Percentiles rank a stretch among this genome's conserved stretches.
Conservation (phyloP, 345 rosid species). For the Draba incana region DNA sequence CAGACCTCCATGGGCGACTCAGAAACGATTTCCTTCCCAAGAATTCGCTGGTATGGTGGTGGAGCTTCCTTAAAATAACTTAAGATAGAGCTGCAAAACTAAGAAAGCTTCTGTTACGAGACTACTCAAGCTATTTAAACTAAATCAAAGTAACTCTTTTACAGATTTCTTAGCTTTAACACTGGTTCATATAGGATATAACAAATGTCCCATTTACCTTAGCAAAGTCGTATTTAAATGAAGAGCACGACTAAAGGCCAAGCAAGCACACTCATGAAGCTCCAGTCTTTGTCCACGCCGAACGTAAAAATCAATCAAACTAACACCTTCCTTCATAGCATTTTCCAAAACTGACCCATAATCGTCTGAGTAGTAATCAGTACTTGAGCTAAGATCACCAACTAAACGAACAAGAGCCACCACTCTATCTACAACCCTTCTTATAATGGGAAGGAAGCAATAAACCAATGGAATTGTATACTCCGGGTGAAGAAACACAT, state of each 20-base stretch:
- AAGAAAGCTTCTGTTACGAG: constrained; percentile 6
- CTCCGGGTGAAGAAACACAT: constrained; percentile 66
- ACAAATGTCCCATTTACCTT: constrained; percentile 47
- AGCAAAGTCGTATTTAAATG: constrained; percentile 69
- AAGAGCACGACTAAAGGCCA: constrained; percentile 80
- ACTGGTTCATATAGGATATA: constrained; percentile 8
- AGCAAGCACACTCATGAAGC: constrained; percentile 89
- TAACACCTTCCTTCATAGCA: constrained; percentile 47
- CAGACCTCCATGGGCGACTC: constrained; percentile 56
- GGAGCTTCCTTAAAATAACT: constrained; percentile 76
- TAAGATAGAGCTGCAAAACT: constrained; percentile 63
- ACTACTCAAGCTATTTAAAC: not conserved
- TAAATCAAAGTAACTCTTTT: not conserved
- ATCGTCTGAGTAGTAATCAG: constrained; percentile 37
- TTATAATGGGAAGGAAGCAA: constrained; percentile 61
- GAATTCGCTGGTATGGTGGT: constrained; percentile 73
- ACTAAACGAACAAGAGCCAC: constrained; percentile 57
- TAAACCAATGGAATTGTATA: constrained; percentile 70
- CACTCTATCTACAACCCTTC: constrained; percentile 59
- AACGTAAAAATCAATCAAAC: constrained; percentile 57
- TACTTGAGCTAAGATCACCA: constrained; percentile 55
- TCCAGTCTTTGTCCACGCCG: constrained; percentile 61
- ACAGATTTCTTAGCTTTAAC: not conserved
- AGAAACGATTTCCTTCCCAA: constrained; percentile 41
- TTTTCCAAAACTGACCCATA: constrained; percentile 38